Evolutionary conservation across 176 grass and related monocot genomes (phyloP).

Genomic region (Otatea glauca): DNA sequence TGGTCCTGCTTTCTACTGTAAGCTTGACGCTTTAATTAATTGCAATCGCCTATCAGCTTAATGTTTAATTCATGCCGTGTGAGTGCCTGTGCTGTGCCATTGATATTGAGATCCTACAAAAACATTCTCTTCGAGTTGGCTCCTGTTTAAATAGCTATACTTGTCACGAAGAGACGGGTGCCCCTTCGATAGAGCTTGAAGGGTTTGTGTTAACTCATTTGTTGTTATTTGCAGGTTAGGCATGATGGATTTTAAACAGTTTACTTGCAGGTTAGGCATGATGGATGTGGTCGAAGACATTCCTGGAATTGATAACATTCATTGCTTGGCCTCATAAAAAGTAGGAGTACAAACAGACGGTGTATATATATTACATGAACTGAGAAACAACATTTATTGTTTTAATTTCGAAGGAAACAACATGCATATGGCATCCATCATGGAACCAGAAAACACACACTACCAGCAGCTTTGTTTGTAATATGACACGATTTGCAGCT

Average conservation of each 20-base stretch:
- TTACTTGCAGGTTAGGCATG: too few species aligned
- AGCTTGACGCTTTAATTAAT: background rate
- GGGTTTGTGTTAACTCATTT: too few species aligned
- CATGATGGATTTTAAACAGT: too few species aligned
- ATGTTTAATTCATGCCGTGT: conserved; percentile 4
- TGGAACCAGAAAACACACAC: background rate
- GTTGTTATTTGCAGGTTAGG: too few species aligned
- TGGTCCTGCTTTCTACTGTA: background rate
- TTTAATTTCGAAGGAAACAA: background rate
- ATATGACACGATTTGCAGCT: background rate
- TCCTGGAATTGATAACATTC: background rate
- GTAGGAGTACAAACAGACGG: background rate
- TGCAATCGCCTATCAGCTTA: background rate
- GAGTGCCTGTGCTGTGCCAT: background rate
- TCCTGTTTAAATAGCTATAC: too few species aligned
- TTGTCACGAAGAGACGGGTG: too few species aligned
- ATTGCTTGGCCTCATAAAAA: background rate
- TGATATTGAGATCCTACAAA: background rate
- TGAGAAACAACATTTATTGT: background rate
- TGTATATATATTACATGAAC: background rate
- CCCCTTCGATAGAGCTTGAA: too few species aligned
- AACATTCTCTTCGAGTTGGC: background rate
- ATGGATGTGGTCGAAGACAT: background rate
- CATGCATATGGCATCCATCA: background rate
- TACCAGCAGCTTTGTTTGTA: background rate